Base-by-base conservation (phyloP, 2,329 filamentous ascomycete genomes). In the Stemphylium vesicarium region DNA sequence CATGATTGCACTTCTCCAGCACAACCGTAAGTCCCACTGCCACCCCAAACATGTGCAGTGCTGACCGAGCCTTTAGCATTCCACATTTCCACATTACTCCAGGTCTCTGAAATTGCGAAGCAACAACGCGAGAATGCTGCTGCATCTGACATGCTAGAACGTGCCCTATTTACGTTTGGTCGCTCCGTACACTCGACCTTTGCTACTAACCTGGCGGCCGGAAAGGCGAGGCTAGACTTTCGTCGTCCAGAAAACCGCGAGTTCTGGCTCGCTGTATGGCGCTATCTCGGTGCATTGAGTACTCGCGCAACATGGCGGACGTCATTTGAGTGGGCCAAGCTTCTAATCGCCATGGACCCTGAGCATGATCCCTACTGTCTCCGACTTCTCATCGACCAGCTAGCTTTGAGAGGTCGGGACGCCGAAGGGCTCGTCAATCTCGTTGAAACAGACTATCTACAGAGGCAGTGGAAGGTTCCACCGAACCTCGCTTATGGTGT, bases 301-400 rank as follows among this genome's bases (percentile, higher is more conserved):
- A 88, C 92, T 77, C 94, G 96, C 65, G 92, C 93, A n/a, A 97
- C 94, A 1, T 96, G 92, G 81, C 85, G 92, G 41, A 98, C 95
- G 0, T 92, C 92, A 0, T 86, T 96, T 42, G 95, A 98, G 75
- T 99, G 95, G 93, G 85, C 91, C 6, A 96, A 95, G 77, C 78
- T 98, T 5, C 80, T 97, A 9, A 82, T 96, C 26, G 85, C 88
- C 53, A 77, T 98, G 54, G 86, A 92, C 63, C 86, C 87, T 3
- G 78, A 82, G 42, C 79, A 81, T 4, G 95, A 99, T 70, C 92
- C 92, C 0, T 97, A 96, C 68, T 90, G 86, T 41, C 85, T 96
- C 69, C 83, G 88, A 56, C 84, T 96, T 50, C 84, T 92, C 59
- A 85, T 96, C 43, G 94, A 97, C 70, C 86, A 92, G 60, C 82